Evolutionary conservation across 371 early-diverging fungal species (phyloP), one percentile per base, ranked within the genome.

Genomic region (Syncephalis plumigaleata): DNA sequence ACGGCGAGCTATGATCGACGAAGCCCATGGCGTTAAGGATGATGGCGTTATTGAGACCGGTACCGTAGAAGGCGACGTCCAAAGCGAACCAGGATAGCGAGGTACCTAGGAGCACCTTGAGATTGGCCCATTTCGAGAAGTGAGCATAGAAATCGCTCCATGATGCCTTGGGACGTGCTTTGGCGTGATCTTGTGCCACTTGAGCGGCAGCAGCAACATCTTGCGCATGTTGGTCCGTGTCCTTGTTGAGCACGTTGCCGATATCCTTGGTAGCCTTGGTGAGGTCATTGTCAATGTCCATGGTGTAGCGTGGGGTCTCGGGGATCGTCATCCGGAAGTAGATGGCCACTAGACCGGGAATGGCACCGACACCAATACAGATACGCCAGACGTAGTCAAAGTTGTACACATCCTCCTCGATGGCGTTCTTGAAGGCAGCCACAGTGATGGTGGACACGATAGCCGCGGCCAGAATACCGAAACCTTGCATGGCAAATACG

Each of bases 251-350:
- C 54, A 81, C 74, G 45, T 70, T 63, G 38, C 58, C 57, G 27
- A 65, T 57, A 50, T 70, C 80, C 13, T 55, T 57, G 40, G 72
- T 70, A 42, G 83, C 81, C 49, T 67, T 71, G 55, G 75, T 72
- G 17, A 71, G 55, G 55, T 82, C 74, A 44, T 70, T 63, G 53
- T 81, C 70, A 44, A 84, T 75, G 54, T 87, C 81, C 26, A 81
- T 71, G 20, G 82, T 71, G 57, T 78, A 89, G 48, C 87, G 81
- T 31, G 92, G 90, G 31, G 92, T 86, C 65, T 92, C 92, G 24
- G 88, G 87, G 61, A 90, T 85, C n/a, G 84, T 87, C 57, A 90
- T 63, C 46, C 92, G 81, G 61, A 79, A 81, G 66, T 90, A 92
- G 49, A 92, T 66, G 8, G 89, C 83, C 23, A 70, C 63, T 17